Evolutionary conservation across 2,329 filamentous ascomycete genomes (phyloP).

Genomic region (Chaetomiaceae sp.): DNA sequence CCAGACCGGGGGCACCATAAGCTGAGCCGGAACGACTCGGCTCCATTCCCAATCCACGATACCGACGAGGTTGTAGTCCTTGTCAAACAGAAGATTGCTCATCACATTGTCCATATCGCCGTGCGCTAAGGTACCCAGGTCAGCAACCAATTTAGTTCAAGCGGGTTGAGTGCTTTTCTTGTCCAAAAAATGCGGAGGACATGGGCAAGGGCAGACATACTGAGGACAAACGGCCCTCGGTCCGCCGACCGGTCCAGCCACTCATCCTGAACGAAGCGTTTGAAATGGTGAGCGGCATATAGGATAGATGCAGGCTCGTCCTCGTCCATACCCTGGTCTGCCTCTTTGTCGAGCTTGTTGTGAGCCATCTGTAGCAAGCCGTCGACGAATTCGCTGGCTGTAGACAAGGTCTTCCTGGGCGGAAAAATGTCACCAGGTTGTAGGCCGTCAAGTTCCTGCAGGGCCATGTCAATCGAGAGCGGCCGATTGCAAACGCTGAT

Average conservation of each 20-base stretch:
- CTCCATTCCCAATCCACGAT: slow-evolving; percentile 12
- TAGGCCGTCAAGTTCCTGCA: slow-evolving; percentile 5
- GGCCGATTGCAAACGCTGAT: slow-evolving; percentile 6
- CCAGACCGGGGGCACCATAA: slow-evolving; percentile 6
- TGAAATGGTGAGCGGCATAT: slow-evolving; percentile 10
- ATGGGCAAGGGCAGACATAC: neutral
- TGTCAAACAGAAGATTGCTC: slow-evolving; percentile 5
- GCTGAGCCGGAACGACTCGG: slow-evolving; percentile 1
- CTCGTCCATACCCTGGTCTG: slow-evolving; percentile 4
- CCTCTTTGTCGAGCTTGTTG: slow-evolving; percentile 3
- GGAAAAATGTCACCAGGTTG: neutral
- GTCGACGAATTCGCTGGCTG: slow-evolving; percentile 1
- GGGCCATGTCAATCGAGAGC: slow-evolving; percentile 6
- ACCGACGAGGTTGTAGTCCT: slow-evolving; percentile 6
- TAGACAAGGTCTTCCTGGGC: neutral
- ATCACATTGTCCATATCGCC: slow-evolving; percentile 6
- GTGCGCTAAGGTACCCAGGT: slow-evolving; percentile 8
- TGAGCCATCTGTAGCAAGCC: neutral
- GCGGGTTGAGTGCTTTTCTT: too few relatives aligned
- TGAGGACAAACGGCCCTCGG: slow-evolving; percentile 1
- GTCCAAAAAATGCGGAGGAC: neutral
- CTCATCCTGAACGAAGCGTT: slow-evolving; percentile 5
- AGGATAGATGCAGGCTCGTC: slow-evolving; percentile 4
- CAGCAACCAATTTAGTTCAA: neutral
- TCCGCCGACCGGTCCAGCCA: slow-evolving; percentile 2